Evolutionary conservation across 345 rosid genomes (phyloP), one percentile per base, ranked within the genome.

Genomic region (Hibiscus tridactylites): DNA sequence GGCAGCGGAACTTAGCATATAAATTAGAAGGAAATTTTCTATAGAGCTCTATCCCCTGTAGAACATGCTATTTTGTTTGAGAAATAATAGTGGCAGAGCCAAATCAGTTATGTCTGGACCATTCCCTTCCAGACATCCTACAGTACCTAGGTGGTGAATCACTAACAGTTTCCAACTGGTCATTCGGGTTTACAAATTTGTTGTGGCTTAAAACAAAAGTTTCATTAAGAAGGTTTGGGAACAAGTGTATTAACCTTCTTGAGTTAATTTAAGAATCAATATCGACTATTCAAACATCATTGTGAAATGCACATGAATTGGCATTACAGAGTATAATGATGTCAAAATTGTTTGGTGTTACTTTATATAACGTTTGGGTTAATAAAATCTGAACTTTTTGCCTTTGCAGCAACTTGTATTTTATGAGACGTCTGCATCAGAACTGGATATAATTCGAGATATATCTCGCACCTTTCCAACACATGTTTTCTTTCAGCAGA

Each of bases 401-500:
- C 75, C 65, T 11, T 66, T 85, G 76, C 89, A 94, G 98, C 96
- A 91, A 94, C 84, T 94, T 75, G 93, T 90, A 50, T 71, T 91
- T 72, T 88, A 88, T 59, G 97, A 94, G 85, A 91, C 97, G 12
- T 94, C 98, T 16, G 88, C 95, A 79, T 90, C 98, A 49, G 98
- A 91, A 69, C 78, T 90, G 61, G 98, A 94, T 76, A 94, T 90
- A 77, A 94, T 94, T 74, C 81, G 97, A 15, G 98, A 94, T 81
- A 94, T 94, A 75, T 88, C 97, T 10, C 95, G 98, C 37, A 91
- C 98, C 46, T 94, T 90, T 42, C 97, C 97, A 50, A 88, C 97
- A 10, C 98, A 94, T 83, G 93, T 94, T 76, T 94, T 94, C 88
- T 94, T 92, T 81, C 97, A 87, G 84, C 97, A 90, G 90, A 90